Conservation (phyloP, 2,329 filamentous ascomycete genomes). For the Camptophora hylomeconis region DNA sequence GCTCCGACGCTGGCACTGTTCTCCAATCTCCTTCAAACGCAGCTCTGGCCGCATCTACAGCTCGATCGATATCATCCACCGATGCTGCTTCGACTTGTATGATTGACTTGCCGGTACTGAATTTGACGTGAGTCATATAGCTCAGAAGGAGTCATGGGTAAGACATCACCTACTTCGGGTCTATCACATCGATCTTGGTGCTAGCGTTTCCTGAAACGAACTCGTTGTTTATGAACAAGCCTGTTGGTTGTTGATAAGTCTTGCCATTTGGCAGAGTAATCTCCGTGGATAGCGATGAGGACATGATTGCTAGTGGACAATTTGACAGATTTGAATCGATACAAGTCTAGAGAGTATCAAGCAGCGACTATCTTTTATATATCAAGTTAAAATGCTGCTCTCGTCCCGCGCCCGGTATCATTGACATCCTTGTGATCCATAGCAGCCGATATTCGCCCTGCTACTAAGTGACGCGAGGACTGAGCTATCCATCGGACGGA, state of each 20-base stretch:
- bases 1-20: conserved; percentile 15
- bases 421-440: no score
- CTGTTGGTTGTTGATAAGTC: conserved; percentile 2
- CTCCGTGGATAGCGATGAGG: no score
- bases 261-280: not conserved
- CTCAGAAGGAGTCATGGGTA: conserved; percentile 14
- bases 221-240: conserved; percentile 22
- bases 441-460: no score
- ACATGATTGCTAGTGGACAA: no score
- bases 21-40: conserved; percentile 19
- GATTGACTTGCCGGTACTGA: conserved; percentile 19
- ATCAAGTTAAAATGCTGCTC: no score
- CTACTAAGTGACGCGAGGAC: no score
- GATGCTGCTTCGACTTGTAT: conserved; percentile 18
- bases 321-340: no score
- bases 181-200: conserved; percentile 20
- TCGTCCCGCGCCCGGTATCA: no score
- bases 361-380: no score
- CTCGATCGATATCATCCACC: conserved; percentile 20
- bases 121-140: no score
- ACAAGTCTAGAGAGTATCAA: no score
- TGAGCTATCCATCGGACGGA: no score
- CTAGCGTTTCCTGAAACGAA: conserved; percentile 17
- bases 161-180: conserved; percentile 14
- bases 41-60: conserved; percentile 18